phyloP scores from a whole-genome alignment of 139 green algal genomes.

The Chlamydomonas eustigma region DNA sequence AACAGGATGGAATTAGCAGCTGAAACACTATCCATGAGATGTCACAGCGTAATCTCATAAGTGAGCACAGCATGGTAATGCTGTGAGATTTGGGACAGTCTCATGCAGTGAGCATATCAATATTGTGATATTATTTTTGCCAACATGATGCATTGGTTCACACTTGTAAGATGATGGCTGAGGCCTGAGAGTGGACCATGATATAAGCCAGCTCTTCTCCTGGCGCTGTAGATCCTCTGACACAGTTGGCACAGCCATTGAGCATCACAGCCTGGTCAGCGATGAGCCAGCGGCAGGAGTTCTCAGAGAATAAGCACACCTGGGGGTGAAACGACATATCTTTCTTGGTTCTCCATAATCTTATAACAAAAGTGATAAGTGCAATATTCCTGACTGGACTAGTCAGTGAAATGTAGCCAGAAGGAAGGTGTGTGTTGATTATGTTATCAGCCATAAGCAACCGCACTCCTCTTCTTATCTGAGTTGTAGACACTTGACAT shows the following conservation, averaged over 20 bases:
- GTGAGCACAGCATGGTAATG: too few species aligned
- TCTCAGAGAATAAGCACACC: constrained; percentile 9
- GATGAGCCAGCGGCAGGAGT: not conserved
- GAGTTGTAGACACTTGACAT: not conserved
- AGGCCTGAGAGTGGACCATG: constrained; percentile 57
- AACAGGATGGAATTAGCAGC: too few species aligned
- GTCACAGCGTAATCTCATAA: too few species aligned
- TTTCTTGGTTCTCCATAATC: not conserved
- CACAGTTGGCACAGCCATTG: not conserved
- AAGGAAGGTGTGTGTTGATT: too few species aligned
- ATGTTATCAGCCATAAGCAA: not conserved
- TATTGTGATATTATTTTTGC: too few species aligned
- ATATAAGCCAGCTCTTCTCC: constrained; percentile 84
- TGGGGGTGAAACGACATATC: not conserved
- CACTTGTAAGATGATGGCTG: too few species aligned
- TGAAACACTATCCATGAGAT: too few species aligned
- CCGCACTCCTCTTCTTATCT: not conserved
- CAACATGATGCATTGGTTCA: too few species aligned
- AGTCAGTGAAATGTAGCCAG: too few species aligned
- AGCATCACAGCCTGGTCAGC: constrained; percentile 11
- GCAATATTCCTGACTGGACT: too few species aligned
- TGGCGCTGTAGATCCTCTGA: constrained; percentile 60
- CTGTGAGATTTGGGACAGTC: too few species aligned
- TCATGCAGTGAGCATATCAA: too few species aligned
- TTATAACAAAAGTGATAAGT: not conserved